phyloP scores from a whole-genome alignment of 140 eudicot genomes.

The Artemisia princeps region DNA sequence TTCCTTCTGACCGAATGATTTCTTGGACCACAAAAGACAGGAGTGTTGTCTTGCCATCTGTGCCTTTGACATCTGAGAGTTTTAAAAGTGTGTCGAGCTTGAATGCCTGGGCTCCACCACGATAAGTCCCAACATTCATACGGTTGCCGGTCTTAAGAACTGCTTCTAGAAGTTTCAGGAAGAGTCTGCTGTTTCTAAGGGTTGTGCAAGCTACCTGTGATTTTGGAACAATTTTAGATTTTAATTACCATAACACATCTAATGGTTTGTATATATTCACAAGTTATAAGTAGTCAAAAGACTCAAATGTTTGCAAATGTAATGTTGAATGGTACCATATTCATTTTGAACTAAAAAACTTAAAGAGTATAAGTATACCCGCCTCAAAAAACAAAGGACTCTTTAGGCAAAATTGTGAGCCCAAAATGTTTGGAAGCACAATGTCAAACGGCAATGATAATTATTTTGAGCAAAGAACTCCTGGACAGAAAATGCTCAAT shows the following conservation, averaged over 20 bases:
- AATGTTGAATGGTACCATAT: background rate
- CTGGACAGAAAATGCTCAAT: background rate
- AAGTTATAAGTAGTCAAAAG: background rate
- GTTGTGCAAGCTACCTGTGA: slow-evolving; percentile 74
- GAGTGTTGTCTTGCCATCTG: slow-evolving; percentile 85
- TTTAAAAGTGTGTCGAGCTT: slow-evolving; percentile 84
- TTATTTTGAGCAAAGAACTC: background rate
- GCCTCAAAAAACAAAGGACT: background rate
- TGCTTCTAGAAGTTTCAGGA: slow-evolving; percentile 87
- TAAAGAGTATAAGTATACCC: background rate
- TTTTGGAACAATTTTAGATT: background rate
- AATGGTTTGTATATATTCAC: background rate
- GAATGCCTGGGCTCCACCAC: slow-evolving; percentile 91
- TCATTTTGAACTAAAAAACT: background rate
- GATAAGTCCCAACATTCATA: slow-evolving; percentile 85
- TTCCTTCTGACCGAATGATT: slow-evolving; percentile 70
- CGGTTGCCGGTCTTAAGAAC: slow-evolving; percentile 94
- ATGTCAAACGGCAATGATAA: background rate
- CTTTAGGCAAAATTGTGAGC: background rate
- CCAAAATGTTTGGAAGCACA: background rate
- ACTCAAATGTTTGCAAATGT: background rate
- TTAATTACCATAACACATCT: background rate
- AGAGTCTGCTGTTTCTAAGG: slow-evolving; percentile 68
- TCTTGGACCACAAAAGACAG: slow-evolving; percentile 81
- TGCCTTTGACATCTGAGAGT: slow-evolving; percentile 78